Conservation (phyloP, 345 rosid species). For the Arabis alpina region DNA sequence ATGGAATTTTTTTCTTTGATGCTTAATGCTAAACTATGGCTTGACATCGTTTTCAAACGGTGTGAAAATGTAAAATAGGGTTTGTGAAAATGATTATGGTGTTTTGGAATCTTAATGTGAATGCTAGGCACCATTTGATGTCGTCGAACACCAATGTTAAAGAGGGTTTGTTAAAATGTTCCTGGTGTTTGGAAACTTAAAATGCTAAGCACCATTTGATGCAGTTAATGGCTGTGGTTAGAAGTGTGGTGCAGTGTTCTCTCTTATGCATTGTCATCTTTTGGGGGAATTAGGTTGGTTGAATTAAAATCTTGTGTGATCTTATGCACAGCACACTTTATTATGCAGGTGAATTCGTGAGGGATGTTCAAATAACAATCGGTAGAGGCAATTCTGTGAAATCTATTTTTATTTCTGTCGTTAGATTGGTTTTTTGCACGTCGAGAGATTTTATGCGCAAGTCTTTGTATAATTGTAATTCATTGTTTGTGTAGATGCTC, state of each 20-base stretch:
- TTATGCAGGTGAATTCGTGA: constrained; percentile 94
- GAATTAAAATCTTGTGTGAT: constrained; percentile 40
- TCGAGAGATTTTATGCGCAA: constrained; percentile 16
- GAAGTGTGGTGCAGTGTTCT: constrained; percentile 24
- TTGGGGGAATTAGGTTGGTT: constrained; percentile 36
- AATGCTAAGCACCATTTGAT: background rate
- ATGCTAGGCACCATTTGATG: background rate
- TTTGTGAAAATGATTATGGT: background rate
- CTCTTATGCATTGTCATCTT: constrained; percentile 26
- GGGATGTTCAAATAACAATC: constrained; percentile 83
- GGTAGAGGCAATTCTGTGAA: constrained; percentile 60
- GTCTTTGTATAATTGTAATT: background rate
- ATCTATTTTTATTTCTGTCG: background rate
- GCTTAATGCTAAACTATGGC: constrained; percentile 8
- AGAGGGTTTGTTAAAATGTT: background rate
- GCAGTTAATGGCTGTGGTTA: constrained; percentile 2
- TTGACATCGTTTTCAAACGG: background rate
- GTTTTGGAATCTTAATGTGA: background rate
- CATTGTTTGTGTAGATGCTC: constrained; percentile 19
- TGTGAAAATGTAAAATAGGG: background rate
- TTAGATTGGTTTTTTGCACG: constrained; percentile 23
- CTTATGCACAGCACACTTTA: constrained; percentile 62
- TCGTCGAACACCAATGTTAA: too few relatives aligned
- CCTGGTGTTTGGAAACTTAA: background rate
- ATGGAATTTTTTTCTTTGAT: background rate